These are phyloP conservation scores for Astrephomene gubernaculifera DNA, from an alignment of 139 green algal genomes.

Conservation along the genomic window DNA sequence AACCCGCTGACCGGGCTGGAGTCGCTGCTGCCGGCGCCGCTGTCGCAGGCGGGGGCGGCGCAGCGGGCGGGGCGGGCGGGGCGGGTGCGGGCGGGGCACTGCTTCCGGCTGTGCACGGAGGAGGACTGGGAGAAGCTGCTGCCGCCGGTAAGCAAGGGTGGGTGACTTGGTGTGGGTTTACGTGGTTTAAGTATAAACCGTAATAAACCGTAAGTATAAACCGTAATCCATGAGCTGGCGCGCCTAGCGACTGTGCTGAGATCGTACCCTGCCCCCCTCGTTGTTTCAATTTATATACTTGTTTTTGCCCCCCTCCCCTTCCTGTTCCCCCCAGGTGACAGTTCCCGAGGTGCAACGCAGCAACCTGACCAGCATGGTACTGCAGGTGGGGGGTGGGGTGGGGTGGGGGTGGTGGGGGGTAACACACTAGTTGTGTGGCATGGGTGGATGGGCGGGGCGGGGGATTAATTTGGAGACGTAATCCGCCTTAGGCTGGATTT, in stretches of 20 bases:
- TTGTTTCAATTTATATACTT: too few relatives aligned
- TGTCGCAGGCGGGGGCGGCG: constrained; percentile 53
- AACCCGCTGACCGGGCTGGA: constrained; percentile 80
- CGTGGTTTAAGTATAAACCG: too few relatives aligned
- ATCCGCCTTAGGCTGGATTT: too few relatives aligned
- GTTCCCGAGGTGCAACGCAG: constrained; percentile 86
- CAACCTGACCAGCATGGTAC: constrained; percentile 78
- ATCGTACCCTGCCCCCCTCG: too few relatives aligned
- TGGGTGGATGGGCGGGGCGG: too few relatives aligned
- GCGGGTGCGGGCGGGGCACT: constrained; percentile 83
- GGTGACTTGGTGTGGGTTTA: neutral
- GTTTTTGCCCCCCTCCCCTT: too few relatives aligned
- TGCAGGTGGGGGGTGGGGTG: constrained; percentile 57
- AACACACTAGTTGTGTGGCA: too few relatives aligned
- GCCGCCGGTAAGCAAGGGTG: constrained; percentile 33
- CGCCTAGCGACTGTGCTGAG: too few relatives aligned
- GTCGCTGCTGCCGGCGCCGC: constrained; percentile 71
- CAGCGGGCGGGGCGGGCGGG: constrained; percentile 85
- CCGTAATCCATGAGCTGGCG: too few relatives aligned
- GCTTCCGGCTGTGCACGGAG: constrained; percentile 90
- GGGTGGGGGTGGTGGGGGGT: neutral
- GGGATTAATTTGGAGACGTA: too few relatives aligned
- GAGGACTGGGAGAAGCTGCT: constrained; percentile 65
- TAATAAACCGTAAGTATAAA: too few relatives aligned
- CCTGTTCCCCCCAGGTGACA: constrained; percentile 46